Evolutionary conservation across 257 asterid species (phyloP).

Genomic region (Phtheirospermum japonicum): DNA sequence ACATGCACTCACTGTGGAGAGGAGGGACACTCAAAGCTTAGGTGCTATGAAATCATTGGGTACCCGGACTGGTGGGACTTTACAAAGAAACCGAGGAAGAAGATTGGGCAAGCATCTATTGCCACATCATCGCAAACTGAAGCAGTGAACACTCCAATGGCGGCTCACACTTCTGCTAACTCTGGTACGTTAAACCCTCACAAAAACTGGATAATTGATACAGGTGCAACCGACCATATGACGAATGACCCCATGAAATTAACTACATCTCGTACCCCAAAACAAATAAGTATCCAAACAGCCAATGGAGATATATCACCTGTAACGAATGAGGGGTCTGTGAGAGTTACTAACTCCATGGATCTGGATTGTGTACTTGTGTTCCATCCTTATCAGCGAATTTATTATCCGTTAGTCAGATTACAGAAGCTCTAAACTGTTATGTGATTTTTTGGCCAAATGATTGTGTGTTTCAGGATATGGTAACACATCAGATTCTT

Average conservation of each 20-base stretch:
- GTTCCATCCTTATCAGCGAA: neutral
- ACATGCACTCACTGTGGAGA: constrained; percentile 6
- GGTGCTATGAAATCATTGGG: constrained; percentile 10
- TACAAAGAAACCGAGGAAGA: constrained; percentile 17
- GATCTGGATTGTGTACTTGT: neutral
- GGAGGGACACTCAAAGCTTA: neutral
- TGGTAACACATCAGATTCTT: constrained; percentile 17
- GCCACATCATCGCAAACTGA: neutral
- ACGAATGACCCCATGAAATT: neutral
- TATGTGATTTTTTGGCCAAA: constrained; percentile 22
- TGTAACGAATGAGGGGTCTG: too few species aligned
- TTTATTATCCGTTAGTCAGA: neutral
- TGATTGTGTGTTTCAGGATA: constrained; percentile 27
- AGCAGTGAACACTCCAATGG: neutral
- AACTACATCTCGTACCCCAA: too few species aligned
- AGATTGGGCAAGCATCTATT: neutral
- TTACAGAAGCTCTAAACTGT: neutral
- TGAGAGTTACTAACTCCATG: too few species aligned
- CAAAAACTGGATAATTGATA: too few species aligned
- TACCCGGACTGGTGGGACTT: constrained; percentile 23
- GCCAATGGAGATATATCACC: too few species aligned
- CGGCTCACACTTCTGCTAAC: neutral
- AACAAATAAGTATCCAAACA: too few species aligned
- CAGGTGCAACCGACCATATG: neutral
- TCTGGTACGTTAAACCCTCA: too few species aligned